phyloP scores from a whole-genome alignment of 441 rosid species.

The Populus tomentosa region DNA sequence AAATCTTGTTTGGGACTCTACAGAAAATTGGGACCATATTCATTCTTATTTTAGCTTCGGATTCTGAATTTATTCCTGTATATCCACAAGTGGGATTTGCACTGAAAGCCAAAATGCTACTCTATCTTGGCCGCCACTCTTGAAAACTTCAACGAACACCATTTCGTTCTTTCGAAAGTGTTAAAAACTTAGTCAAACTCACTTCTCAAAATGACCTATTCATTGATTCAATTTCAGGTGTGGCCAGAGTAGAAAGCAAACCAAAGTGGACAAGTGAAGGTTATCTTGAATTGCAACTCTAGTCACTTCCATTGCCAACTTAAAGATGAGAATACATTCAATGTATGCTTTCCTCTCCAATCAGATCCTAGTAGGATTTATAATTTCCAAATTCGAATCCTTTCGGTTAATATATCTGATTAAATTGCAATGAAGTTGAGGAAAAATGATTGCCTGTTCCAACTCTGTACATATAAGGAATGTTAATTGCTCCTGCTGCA shows the following conservation, averaged over 20 bases:
- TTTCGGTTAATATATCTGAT: not conserved
- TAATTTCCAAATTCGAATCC: not conserved
- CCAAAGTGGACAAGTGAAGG: not conserved
- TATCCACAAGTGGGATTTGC: not conserved
- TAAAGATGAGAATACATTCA: not conserved
- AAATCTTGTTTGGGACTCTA: not conserved
- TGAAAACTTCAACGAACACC: not conserved
- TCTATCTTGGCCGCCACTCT: not conserved
- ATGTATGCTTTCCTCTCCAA: not conserved
- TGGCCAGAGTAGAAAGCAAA: not conserved
- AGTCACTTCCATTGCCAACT: not conserved
- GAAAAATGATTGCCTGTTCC: slow-evolving; percentile 58
- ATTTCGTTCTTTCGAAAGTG: not conserved
- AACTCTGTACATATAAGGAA: slow-evolving; percentile 78
- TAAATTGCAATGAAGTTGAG: not conserved
- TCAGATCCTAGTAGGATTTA: not conserved
- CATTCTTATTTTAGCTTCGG: not conserved
- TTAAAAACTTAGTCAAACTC: not conserved
- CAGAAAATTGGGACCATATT: too few relatives aligned
- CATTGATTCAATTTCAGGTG: not conserved
- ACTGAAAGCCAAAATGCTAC: not conserved
- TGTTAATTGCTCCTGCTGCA: slow-evolving; percentile 66
- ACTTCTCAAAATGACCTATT: not conserved
- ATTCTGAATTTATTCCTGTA: not conserved
- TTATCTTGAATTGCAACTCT: not conserved